These are phyloP conservation scores for Paraphaeosphaeria minitans DNA, from an alignment of 2,329 filamentous ascomycete genomes.

Conservation along the genomic window DNA sequence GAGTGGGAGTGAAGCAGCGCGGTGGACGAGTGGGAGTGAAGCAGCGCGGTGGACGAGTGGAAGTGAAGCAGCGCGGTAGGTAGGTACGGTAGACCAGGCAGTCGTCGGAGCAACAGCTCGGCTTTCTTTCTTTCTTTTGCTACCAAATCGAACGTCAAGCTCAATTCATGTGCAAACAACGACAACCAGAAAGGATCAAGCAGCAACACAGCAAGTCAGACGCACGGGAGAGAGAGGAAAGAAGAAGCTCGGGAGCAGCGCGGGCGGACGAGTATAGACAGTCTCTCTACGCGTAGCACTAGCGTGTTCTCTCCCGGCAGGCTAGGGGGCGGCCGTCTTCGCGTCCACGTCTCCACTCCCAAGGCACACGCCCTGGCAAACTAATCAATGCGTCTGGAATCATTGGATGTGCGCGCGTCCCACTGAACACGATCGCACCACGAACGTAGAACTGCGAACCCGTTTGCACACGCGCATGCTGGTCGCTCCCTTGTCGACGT, in stretches of 20 bases:
- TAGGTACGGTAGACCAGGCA: no score
- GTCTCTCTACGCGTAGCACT: slow-evolving; percentile 28
- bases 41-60: not conserved
- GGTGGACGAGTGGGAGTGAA: slow-evolving; percentile 5
- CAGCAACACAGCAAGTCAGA: not conserved
- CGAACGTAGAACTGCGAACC: slow-evolving; percentile 25
- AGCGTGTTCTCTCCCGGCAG: slow-evolving; percentile 26
- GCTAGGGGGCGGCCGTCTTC: slow-evolving; percentile 13
- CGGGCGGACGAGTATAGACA: not conserved
- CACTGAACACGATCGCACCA: slow-evolving; percentile 28
- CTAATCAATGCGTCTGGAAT: not conserved
- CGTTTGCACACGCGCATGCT: slow-evolving; percentile 24
- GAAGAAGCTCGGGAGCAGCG: not conserved
- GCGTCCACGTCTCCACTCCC: slow-evolving; percentile 22
- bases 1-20: not conserved
- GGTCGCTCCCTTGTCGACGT: slow-evolving; percentile 6
- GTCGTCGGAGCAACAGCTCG: slow-evolving; percentile 9
- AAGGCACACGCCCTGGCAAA: slow-evolving; percentile 1
- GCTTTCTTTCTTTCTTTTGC: not conserved
- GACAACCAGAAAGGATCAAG: slow-evolving; percentile 16
- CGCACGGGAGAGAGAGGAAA: not conserved
- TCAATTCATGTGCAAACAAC: slow-evolving; percentile 13
- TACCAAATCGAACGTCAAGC: not conserved
- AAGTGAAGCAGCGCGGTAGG: slow-evolving; percentile 2
- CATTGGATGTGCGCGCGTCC: slow-evolving; percentile 21